Evolutionary conservation across 2,329 filamentous ascomycete genomes (phyloP), one percentile per base, ranked within the genome.

Genomic region (Colletotrichum karsti): DNA sequence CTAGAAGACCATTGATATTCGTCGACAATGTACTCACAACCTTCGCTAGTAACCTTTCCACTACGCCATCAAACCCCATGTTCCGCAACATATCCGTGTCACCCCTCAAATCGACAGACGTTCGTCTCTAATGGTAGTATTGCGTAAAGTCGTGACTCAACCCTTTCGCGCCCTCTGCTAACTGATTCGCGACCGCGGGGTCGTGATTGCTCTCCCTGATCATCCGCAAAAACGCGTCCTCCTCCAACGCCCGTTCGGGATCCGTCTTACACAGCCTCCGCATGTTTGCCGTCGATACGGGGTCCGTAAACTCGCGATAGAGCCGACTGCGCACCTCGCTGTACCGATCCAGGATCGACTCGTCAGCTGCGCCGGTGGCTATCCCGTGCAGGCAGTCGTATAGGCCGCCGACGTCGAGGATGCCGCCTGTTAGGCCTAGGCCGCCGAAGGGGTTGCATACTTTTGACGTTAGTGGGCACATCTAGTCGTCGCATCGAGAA

Each of bases 11-110:
- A n/a, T n/a, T n/a, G n/a, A n/a, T n/a, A n/a, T n/a, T n/a, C n/a
- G n/a, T n/a, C n/a, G n/a, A n/a, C n/a, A n/a, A n/a, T n/a, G n/a
- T n/a, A n/a, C n/a, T n/a, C n/a, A n/a, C n/a, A n/a, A n/a, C n/a
- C n/a, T n/a, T n/a, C n/a, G n/a, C n/a, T n/a, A n/a, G n/a, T n/a
- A n/a, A n/a, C n/a, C n/a, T n/a, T n/a, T n/a, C n/a, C n/a, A n/a
- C n/a, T n/a, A n/a, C n/a, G n/a, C n/a, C n/a, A n/a, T n/a, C n/a
- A n/a, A n/a, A n/a, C n/a, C n/a, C n/a, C n/a, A n/a, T 44, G 0
- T 4, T 44, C 18, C n/a, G 20, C 3, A 15, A 2, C 2, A 44
- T 24, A 0, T 2, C 0, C 12, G 18, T 12, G 3, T 8, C 20
- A 20, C 9, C 20, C 20, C 20, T 7, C 5, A 8, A 24, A 1